Percentiles rank a stretch among this genome's conserved stretches.
Evolutionary conservation across 108 stramenopile genomes (phyloP).

Genomic region (Fragilaria crotonensis): DNA sequence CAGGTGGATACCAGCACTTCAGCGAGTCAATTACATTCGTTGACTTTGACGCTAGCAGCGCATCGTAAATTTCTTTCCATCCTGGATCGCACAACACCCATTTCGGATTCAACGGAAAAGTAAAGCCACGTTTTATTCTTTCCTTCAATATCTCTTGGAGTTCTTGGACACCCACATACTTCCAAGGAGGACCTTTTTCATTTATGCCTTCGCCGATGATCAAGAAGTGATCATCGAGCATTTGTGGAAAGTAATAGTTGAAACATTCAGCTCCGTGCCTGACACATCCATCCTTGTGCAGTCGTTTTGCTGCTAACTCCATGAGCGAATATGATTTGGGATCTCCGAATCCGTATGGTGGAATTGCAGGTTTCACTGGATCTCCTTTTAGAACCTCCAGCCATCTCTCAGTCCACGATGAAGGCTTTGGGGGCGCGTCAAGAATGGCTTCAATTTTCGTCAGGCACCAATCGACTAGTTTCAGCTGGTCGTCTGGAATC

Average conservation of each 20-base stretch:
- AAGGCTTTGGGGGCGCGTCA: conserved; percentile 21
- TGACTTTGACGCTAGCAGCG: conserved; percentile 32
- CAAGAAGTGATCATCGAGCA: conserved; percentile 61
- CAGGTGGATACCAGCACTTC: conserved; percentile 54
- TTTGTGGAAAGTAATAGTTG: conserved; percentile 75
- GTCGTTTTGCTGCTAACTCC: conserved; percentile 46
- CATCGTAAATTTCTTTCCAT: conserved; percentile 61
- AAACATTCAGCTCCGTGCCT: conserved; percentile 74
- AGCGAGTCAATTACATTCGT: conserved; percentile 38
- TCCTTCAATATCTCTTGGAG: conserved; percentile 40
- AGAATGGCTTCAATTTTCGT: conserved; percentile 51
- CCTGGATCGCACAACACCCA: conserved; percentile 69
- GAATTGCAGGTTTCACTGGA: conserved; percentile 25
- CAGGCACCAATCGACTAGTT: conserved; percentile 47
- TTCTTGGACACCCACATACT: conserved; percentile 51
- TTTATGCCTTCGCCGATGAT: conserved; percentile 43
- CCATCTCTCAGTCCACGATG: conserved; percentile 63
- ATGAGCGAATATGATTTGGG: conserved; percentile 65
- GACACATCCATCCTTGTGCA: conserved; percentile 58
- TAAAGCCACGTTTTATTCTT: conserved; percentile 49
- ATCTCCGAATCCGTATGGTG: conserved; percentile 69
- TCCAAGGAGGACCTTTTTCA: conserved; percentile 29
- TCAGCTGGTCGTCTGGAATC: conserved; percentile 53
- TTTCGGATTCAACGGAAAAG: conserved; percentile 60
- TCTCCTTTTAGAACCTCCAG: conserved; percentile 45